Conservation (phyloP, 352 stramenopile genomes). For the Lagenidium giganteum region DNA sequence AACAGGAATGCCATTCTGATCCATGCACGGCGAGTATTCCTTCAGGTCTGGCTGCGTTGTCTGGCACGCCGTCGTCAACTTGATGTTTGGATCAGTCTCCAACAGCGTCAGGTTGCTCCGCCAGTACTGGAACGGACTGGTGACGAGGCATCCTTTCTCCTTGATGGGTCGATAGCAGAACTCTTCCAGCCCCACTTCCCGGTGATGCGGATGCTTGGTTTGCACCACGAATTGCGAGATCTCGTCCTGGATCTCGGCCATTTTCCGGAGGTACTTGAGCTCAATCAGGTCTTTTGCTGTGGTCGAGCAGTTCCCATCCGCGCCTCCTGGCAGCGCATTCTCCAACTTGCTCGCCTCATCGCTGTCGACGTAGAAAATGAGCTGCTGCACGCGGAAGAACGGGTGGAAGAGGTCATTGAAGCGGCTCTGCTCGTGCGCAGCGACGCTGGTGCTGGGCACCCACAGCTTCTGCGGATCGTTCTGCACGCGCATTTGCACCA, state of each 20-base stretch:
- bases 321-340: background rate
- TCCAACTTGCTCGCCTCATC: background rate
- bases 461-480: conserved; percentile 80
- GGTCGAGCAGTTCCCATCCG: no score
- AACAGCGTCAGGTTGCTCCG: conserved; percentile 50
- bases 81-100: conserved; percentile 65
- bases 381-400: conserved; percentile 84
- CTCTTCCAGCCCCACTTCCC: conserved; percentile 44
- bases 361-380: conserved; percentile 68
- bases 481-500: conserved; percentile 56
- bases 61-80: conserved; percentile 85
- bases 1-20: conserved; percentile 86
- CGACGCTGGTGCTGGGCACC: conserved; percentile 59
- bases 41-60: conserved; percentile 55
- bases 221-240: conserved; percentile 31
- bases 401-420: conserved; percentile 80
- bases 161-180: conserved; percentile 79
- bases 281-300: conserved; percentile 76
- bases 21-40: conserved; percentile 72
- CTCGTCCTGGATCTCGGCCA: conserved; percentile 58
- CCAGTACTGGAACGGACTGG: conserved; percentile 83
- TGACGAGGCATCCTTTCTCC: conserved; percentile 77
- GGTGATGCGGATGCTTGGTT: conserved; percentile 19
- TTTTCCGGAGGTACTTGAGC: conserved; percentile 43
- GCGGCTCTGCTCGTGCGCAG: conserved; percentile 54